Evolutionary conservation across 2,329 filamentous ascomycete species (phyloP), one percentile per base, ranked within the genome.

Genomic region (Didymella pomorum): DNA sequence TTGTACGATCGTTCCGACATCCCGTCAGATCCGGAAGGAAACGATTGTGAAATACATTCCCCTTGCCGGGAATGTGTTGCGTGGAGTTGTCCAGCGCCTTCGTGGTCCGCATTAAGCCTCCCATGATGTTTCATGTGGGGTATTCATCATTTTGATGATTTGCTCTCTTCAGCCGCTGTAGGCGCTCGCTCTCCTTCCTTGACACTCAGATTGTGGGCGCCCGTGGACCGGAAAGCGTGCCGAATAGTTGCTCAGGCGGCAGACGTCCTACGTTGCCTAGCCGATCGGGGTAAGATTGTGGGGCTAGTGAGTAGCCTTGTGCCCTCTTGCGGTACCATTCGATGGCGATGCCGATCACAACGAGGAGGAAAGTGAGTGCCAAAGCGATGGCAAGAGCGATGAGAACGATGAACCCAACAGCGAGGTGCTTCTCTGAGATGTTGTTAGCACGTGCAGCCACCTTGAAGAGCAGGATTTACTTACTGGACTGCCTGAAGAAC

Each of bases 361-460:
- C 90, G 51, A 96, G 83, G 44, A 94, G 79, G 76, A 94, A 89
- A 69, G 92, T 91, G 60, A 94, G 80, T 26, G 82, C 90, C 1
- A 96, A 86, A 1, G 92, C 85, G 59, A 95, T 91, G 55, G 87
- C 92, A 33, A 96, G 86, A 20, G 87, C 88, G 64, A 96, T 94
- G 12, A 96, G 85, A 37, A 96, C 89, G 54, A 96, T 84, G 62
- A 92, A 90, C 45, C 90, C 92, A 43, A 91, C 80, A 11, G 89
- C 87, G 68, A 95, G 82, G 66, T 87, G 83, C 48, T 81, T 79
- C 61, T 78, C 84, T 84, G 58, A 23, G 4, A 9, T 7, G 2
- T 11, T 9, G 9, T 60, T 55, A 60, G 47, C 4, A 29, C 28
- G 41, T 14, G 16, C 12, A 39, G 23, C 23, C 3, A 25, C 23